Percentiles rank a stretch among this genome's conserved stretches.
Conservation (phyloP, 768 basidiomycete species). For the Russula ochroleuca region DNA sequence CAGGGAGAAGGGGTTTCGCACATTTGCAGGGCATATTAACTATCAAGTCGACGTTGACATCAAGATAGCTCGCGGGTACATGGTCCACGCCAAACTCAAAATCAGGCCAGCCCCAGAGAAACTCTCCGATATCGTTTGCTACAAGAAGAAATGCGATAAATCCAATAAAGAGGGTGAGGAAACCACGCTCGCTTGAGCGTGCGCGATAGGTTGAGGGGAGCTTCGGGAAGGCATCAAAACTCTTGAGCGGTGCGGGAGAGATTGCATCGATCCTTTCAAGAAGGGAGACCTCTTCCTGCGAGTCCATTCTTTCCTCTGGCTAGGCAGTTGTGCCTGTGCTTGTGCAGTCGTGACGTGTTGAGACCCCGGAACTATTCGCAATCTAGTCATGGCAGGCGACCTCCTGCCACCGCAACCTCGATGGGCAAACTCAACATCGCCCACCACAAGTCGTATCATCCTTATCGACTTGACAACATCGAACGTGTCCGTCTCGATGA, state of each 20-base stretch:
- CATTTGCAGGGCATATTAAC: conserved; percentile 92
- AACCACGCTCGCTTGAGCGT: conserved; percentile 27
- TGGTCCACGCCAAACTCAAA: conserved; percentile 84
- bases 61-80: conserved; percentile 56
- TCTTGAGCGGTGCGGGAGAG: conserved; percentile 31
- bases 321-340: conserved; percentile 17
- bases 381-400: background rate
- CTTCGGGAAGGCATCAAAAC: conserved; percentile 42
- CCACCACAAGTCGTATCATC: conserved; percentile 89
- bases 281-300: conserved; percentile 19
- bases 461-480: conserved; percentile 80
- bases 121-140: conserved; percentile 87
- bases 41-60: conserved; percentile 87
- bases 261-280: conserved; percentile 32
- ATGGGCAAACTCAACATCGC: conserved; percentile 90
- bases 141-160: conserved; percentile 67
- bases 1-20: conserved; percentile 41
- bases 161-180: conserved; percentile 55
- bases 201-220: conserved; percentile 38
- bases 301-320: conserved; percentile 54
- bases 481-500: conserved; percentile 77
- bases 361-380: conserved; percentile 5
- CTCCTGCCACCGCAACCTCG: conserved; percentile 7
- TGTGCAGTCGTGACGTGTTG: background rate
- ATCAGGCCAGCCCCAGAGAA: conserved; percentile 90